Conservation (phyloP, 345 rosid genomes). For the Pistacia atlantica region DNA sequence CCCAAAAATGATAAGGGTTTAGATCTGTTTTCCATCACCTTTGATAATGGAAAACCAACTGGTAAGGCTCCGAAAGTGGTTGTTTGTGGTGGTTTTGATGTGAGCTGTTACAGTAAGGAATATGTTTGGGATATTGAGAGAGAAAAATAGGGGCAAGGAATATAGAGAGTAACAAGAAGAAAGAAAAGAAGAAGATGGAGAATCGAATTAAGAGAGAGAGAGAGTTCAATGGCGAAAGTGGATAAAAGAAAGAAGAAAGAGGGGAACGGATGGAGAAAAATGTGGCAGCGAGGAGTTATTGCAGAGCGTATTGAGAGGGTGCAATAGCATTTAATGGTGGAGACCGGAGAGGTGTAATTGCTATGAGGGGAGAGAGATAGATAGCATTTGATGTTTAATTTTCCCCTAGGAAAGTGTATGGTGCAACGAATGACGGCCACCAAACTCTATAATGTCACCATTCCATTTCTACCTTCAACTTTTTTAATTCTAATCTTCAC, state of each 20-base stretch:
- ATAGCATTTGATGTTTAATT: conserved; percentile 25
- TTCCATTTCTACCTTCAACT: background rate
- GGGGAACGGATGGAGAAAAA: conserved; percentile 32
- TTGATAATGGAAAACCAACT: conserved; percentile 5
- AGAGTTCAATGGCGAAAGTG: background rate
- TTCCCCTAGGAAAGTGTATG: conserved; percentile 1
- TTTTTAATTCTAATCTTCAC: background rate
- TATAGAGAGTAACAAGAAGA: background rate
- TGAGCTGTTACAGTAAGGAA: conserved; percentile 19
- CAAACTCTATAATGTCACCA: conserved; percentile 25
- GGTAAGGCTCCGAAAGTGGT: conserved; percentile 2
- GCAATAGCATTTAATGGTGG: conserved; percentile 77
- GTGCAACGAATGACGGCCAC: conserved; percentile 58
- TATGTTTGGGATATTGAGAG: background rate
- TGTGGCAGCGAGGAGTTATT: conserved; percentile 58
- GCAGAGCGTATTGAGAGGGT: conserved; percentile 72
- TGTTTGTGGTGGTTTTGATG: conserved; percentile 11
- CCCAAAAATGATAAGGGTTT: background rate
- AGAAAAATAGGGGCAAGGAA: conserved; percentile 16
- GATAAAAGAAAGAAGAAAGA: conserved; percentile 12
- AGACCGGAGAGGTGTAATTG: conserved; percentile 43
- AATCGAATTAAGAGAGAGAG: background rate
- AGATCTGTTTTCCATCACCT: conserved; percentile 28
- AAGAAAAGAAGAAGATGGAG: background rate
- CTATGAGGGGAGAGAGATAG: conserved; percentile 25